These are phyloP conservation scores for Eragrostis tef DNA, from an alignment of 202 grass and related monocot genomes.

Conservation along the genomic window DNA sequence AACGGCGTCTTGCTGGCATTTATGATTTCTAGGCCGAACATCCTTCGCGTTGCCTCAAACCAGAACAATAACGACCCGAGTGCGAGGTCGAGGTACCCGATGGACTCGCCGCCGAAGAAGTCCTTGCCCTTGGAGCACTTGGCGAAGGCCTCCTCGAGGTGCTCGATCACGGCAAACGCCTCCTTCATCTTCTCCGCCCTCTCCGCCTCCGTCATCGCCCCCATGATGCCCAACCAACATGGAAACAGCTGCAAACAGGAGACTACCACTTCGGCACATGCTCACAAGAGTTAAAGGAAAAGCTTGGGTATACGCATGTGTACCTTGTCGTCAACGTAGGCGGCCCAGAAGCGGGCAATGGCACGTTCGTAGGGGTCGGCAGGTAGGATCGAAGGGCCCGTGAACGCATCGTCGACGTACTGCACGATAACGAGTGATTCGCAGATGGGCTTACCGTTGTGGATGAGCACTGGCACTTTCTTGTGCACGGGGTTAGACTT, in stretches of 20 bases:
- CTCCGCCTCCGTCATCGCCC: constrained; percentile 12
- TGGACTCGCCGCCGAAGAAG: constrained; percentile 54
- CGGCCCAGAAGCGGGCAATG: constrained; percentile 60
- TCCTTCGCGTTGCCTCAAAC: constrained; percentile 50
- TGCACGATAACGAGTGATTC: constrained; percentile 64
- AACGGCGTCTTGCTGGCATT: constrained; percentile 44
- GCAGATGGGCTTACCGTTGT: constrained; percentile 44
- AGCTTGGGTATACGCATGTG: too few species aligned
- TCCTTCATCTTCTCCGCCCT: constrained; percentile 6
- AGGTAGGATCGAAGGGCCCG: constrained; percentile 37
- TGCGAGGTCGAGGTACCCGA: constrained; percentile 51
- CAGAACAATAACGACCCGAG: constrained; percentile 57
- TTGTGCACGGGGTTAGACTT: constrained; percentile 56
- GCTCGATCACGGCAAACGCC: constrained; percentile 29
- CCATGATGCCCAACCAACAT: not conserved
- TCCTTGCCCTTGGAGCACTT: not conserved
- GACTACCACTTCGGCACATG: not conserved
- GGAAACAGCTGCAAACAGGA: constrained; percentile 26
- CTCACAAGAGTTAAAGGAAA: too few species aligned
- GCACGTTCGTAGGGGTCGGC: constrained; percentile 47
- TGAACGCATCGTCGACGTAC: constrained; percentile 58
- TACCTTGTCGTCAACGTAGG: constrained; percentile 63
- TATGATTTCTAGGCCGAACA: constrained; percentile 37
- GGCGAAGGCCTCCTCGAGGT: constrained; percentile 43
- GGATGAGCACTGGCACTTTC: constrained; percentile 68